A percentile compares a stretch with the other conserved stretches of the same genome.
phyloP scores from a whole-genome alignment of 495 filamentous ascomycete genomes.

The Collariella sp. region DNA sequence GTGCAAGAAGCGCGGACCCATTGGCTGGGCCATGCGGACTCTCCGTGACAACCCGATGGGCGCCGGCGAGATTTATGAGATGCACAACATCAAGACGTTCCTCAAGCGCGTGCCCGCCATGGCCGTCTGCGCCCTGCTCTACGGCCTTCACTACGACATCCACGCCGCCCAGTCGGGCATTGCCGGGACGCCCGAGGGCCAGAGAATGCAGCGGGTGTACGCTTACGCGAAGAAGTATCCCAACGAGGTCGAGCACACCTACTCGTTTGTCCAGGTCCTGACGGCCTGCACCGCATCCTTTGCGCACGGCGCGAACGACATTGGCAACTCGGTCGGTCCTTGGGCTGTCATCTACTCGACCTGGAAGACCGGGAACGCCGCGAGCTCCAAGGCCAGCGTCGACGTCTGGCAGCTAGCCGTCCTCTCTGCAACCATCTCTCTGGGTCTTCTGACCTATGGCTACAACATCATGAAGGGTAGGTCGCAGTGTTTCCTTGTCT shows the following conservation, averaged over 20 bases:
- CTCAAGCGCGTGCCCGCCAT: conserved; percentile 53
- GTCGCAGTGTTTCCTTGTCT: not conserved
- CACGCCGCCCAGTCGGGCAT: conserved; percentile 58
- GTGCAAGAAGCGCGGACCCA: conserved; percentile 46
- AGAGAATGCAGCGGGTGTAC: conserved; percentile 50
- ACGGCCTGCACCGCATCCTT: conserved; percentile 70
- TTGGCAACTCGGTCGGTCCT: conserved; percentile 68
- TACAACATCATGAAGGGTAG: conserved; percentile 56
- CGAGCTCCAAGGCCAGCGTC: conserved; percentile 47
- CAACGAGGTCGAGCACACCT: conserved; percentile 68
- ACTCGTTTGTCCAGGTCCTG: conserved; percentile 65
- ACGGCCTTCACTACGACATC: conserved; percentile 66
- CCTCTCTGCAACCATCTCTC: conserved; percentile 33
- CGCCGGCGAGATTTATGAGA: conserved; percentile 56
- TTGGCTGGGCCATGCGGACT: conserved; percentile 65
- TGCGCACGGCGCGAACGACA: conserved; percentile 74
- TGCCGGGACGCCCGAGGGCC: conserved; percentile 55
- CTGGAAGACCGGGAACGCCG: conserved; percentile 46
- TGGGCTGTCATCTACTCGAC: conserved; percentile 61
- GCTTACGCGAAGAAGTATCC: conserved; percentile 57
- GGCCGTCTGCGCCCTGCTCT: conserved; percentile 47
- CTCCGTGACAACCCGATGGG: conserved; percentile 62
- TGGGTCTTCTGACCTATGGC: conserved; percentile 60
- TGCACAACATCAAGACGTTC: conserved; percentile 52
- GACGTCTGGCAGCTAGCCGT: conserved; percentile 55